Evolutionary conservation across 2,329 filamentous ascomycete genomes (phyloP).

Genomic region (Colletotrichum limetticola): DNA sequence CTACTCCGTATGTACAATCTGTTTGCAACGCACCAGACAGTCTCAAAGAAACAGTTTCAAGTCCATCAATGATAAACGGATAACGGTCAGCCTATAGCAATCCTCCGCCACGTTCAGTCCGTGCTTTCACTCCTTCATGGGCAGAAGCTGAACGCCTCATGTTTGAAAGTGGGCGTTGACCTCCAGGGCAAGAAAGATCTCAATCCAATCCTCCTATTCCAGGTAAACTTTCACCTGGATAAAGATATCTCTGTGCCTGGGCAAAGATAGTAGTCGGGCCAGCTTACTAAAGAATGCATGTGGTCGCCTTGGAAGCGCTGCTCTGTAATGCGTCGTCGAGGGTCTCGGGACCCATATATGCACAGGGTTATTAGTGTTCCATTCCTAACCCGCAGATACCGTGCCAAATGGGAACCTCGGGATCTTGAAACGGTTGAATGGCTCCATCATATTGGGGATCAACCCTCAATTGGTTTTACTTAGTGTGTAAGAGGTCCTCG

Average conservation of each 20-base stretch:
- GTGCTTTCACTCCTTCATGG: slow-evolving; percentile 7
- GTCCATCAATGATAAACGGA: slow-evolving; percentile 17
- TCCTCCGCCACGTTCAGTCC: slow-evolving; percentile 27
- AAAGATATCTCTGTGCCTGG: neutral
- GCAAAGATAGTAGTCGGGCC: neutral
- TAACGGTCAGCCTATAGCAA: slow-evolving; percentile 15
- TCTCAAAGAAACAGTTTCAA: slow-evolving; percentile 16
- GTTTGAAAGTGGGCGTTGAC: slow-evolving; percentile 11
- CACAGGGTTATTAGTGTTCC: neutral
- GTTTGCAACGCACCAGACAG: neutral
- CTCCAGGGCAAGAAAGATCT: slow-evolving; percentile 10
- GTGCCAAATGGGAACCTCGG: neutral
- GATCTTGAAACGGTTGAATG: neutral
- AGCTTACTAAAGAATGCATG: slow-evolving; percentile 2
- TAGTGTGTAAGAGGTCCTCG: slow-evolving; percentile 17
- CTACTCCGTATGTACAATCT: no score
- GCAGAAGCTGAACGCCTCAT: slow-evolving; percentile 19
- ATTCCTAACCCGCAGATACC: slow-evolving; percentile 24
- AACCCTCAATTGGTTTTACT: neutral
- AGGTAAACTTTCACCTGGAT: neutral
- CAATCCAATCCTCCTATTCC: slow-evolving; percentile 15
- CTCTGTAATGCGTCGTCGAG: slow-evolving; percentile 7
- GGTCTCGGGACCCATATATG: neutral
- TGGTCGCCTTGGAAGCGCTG: neutral
- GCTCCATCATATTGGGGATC: neutral